Percentiles rank a stretch among this genome's conserved stretches.
phyloP scores from a whole-genome alignment of 2,329 filamentous ascomycete genomes.

The Dendryphion nanum region DNA sequence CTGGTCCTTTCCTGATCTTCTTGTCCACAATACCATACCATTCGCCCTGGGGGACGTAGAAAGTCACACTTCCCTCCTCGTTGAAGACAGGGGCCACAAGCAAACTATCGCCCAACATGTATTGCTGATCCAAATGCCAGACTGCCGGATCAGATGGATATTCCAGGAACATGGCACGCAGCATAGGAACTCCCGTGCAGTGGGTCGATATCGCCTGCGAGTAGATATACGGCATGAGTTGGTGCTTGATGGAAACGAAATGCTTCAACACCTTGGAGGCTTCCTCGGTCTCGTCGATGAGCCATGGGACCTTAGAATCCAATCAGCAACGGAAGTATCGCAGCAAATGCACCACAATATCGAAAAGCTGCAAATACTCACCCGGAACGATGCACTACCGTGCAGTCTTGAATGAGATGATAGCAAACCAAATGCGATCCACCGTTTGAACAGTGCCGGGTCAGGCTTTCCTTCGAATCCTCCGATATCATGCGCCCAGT shows the following conservation, averaged over 20 bases:
- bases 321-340: not conserved
- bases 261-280: conserved; percentile 10
- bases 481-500: conserved; percentile 13
- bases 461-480: conserved; percentile 17
- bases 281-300: conserved; percentile 12
- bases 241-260: conserved; percentile 30
- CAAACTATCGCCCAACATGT: conserved; percentile 36
- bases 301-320: conserved; percentile 7
- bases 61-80: conserved; percentile 6
- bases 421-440: conserved; percentile 13
- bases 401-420: conserved; percentile 11
- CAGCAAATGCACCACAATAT: not conserved
- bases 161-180: conserved; percentile 36
- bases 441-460: conserved; percentile 11
- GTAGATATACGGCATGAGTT: conserved; percentile 35
- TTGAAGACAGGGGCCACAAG: conserved; percentile 33
- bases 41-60: conserved; percentile 10
- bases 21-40: conserved; percentile 10
- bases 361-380: too few relatives aligned
- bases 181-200: conserved; percentile 30
- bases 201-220: conserved; percentile 27
- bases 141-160: conserved; percentile 21
- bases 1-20: conserved; percentile 10
- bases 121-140: conserved; percentile 26
- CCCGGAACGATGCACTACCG: conserved; percentile 8